Evolutionary conservation across 495 filamentous ascomycete genomes (phyloP), one percentile per base, ranked within the genome.

Genomic region (Platismatia glauca): DNA sequence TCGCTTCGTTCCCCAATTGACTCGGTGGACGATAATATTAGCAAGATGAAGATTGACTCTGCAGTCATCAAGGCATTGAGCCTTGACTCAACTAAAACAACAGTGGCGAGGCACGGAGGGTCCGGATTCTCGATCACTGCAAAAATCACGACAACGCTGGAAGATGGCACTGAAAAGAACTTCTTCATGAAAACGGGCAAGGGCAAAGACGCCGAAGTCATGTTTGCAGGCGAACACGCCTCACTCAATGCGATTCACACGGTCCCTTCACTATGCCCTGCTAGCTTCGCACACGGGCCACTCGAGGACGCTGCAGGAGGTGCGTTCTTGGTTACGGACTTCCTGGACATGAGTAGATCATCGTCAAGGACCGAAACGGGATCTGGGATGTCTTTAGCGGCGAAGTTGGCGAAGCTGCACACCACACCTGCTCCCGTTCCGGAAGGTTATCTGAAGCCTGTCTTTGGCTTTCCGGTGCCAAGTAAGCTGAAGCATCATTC

Each of bases 171-270:
- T 16, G 39, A 83, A 41, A 81, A 82, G 37, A 75, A 76, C 16
- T 93, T 84, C 74, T 97, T 97, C 70, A 78, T 96, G 71, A 96
- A 97, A 73, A 93, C 84, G 0, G 88, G 84, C 3, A 74, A 76
- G 13, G 86, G 86, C 4, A 64, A 75, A 38, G 78, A 84, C 16
- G 83, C 89, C 27, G 79, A 82, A 60, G 71, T 85, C 43, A 96
- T 96, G 90, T 95, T 96, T 71, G 57, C 27, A 77, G 89, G 91
- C 38, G 92, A 97, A 77, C 87, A 89, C 73, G 80, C 82, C 56
- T 94, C 89, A 22, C 83, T 96, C 58, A 90, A 91, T 70, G 88
- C 90, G 35, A 86, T 96, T 71, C 83, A 89, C 69, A 60, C 79
- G 22, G 85, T 91, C 0, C 88, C 91, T 22, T 82, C 79, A 38